Evolutionary conservation across 2,329 filamentous ascomycete species (phyloP), one percentile per base, ranked within the genome.

Genomic region (Diaporthe nobilis): DNA sequence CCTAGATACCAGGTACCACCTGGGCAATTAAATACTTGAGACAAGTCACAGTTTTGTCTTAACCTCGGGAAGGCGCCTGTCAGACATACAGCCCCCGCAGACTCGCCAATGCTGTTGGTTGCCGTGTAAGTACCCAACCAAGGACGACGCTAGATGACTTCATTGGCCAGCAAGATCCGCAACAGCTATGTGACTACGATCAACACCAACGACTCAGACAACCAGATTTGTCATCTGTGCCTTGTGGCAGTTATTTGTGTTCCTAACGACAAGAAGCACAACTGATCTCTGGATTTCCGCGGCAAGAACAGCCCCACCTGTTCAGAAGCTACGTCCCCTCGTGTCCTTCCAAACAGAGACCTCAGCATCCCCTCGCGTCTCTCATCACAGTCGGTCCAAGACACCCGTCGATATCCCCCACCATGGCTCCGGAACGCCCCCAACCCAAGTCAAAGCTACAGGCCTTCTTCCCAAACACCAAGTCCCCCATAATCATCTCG

Each of bases 401-500:
- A 10, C 22, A 15, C 55, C 9, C 17, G n/a, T 34, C 42, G 31
- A 44, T 3, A 42, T 42, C 67, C 55, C 53, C 17, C 70, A 77
- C 5, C 5, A 77, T 77, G 76, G 65, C 75, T 3, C 72, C 75
- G 12, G 57, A 75, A 67, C 72, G 65, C 57, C 63, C 63, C 44
- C 72, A 51, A 20, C 71, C 74, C 51, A 47, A 9, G 15, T 71
- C 72, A 17, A 73, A 60, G 51, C 67, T 77, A n/a, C 74, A 74
- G 22, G 63, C 68, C 49, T 83, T 82, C 80, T 86, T 86, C 75
- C 84, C 85, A 5, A 81, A 82, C 73, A 83, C 82, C 25, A 77
- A 80, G 8, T 78, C 79, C 31, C 86, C 86, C 28, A 77, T 87
- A 15, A 79, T 87, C 51, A 80, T 86, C 65, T 84, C 81, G 57